Evolutionary conservation across 2,329 filamentous ascomycete genomes (phyloP).

Genomic region (Calonectria honghensis): DNA sequence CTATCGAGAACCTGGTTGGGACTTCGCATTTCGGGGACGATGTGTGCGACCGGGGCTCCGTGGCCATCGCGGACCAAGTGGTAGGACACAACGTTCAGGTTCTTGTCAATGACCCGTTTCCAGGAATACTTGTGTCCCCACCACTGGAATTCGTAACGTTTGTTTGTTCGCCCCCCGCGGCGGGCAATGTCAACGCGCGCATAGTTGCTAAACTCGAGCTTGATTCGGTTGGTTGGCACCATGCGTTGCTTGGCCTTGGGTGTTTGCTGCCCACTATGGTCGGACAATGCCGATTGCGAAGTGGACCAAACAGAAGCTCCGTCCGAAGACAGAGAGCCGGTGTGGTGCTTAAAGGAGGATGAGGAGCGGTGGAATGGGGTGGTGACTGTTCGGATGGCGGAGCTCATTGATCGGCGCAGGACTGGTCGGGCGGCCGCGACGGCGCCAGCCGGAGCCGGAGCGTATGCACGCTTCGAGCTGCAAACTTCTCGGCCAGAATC

Average conservation of each 20-base stretch:
- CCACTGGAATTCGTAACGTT: conserved; percentile 93
- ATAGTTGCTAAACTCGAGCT: conserved; percentile 98
- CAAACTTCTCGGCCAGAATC: conserved; percentile 96
- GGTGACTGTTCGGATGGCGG: conserved; percentile 68
- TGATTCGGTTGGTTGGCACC: conserved; percentile 84
- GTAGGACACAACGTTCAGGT: conserved; percentile 82
- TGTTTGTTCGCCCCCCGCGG: conserved; percentile 77
- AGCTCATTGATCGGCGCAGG: conserved; percentile 66
- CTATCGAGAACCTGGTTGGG: conserved; percentile 83
- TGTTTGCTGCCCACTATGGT: conserved; percentile 49
- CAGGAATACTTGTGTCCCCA: conserved; percentile 92
- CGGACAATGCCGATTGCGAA: conserved; percentile 47
- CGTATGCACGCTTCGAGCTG: conserved; percentile 83
- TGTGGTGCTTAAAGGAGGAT: conserved; percentile 49
- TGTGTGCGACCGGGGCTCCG: conserved; percentile 83
- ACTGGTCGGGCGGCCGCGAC: conserved; percentile 63
- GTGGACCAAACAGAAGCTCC: conserved; percentile 53
- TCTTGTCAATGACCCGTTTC: conserved; percentile 84
- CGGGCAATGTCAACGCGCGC: conserved; percentile 90
- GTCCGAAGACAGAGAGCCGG: conserved; percentile 45
- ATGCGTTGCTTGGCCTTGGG: conserved; percentile 60
- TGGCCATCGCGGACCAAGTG: conserved; percentile 83
- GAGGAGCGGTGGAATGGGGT: conserved; percentile 58
- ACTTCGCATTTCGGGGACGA: conserved; percentile 86
- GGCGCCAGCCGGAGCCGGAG: conserved; percentile 46